Evolutionary conservation across 768 basidiomycete genomes (phyloP), one percentile per base, ranked within the genome.

Genomic region (Hydnomerulius pinastri): DNA sequence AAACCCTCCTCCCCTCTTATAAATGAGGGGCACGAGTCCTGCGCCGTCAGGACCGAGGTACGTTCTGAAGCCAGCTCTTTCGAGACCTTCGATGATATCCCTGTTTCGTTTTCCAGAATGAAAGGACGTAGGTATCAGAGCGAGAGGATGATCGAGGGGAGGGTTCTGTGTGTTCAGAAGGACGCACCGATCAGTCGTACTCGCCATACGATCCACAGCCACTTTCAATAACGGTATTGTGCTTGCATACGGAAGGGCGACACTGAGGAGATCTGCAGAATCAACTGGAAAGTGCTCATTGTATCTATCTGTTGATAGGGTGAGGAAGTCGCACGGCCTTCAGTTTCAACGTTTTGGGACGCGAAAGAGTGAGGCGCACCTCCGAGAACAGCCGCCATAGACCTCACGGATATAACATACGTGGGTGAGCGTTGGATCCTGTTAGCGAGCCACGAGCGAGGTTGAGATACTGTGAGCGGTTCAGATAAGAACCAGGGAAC

Each of bases 11-110:
- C 56, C 64, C 23, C 66, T 67, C 33, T 54, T 56, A n/a, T 66
- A 58, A n/a, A 61, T 51, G 33, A 74, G 50, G 9, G 62, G 59
- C 4, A 68, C 51, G 6, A 71, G 39, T 0, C 77, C 75, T 8
- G 68, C 62, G n/a, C 55, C 69, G 43, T 76, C 72, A 7, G 64
- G 63, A 23, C 77, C 75, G 24, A 68, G 56, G 45, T 69, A 70
- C 2, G 67, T 69, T 44, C 58, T 64, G 57, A 78, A 73, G 4
- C 75, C 75, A 10, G 52, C 68, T 37, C 53, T 62, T 9, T 55
- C 53, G n/a, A 78, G 59, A 24, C 60, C 65, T n/a, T 71, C 66
- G 1, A 76, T 64, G n/a, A 76, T 59, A 13, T 67, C 67, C 57
- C 73, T 76, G 25, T 46, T 33, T 11, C n/a, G 21, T 25, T 24